These are phyloP conservation scores for Globisporangium canariense DNA, from an alignment of 352 stramenopile genomes.

Conservation along the genomic window DNA sequence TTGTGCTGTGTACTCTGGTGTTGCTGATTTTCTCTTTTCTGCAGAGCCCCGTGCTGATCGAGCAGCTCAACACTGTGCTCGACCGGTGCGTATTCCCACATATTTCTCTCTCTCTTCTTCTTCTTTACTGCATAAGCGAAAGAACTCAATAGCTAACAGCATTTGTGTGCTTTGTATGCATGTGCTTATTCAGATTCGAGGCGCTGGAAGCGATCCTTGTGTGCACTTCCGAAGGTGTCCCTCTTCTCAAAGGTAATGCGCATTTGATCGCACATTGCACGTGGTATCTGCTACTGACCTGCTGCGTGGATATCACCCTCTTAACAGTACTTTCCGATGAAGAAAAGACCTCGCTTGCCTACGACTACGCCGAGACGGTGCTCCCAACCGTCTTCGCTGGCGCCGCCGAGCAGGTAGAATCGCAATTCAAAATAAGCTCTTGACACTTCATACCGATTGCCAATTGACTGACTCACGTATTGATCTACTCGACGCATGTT, in stretches of 20 bases:
- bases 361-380: constrained; percentile 77
- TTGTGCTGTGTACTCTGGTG: not conserved
- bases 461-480: not conserved
- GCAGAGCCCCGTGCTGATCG: constrained; percentile 57
- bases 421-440: not conserved
- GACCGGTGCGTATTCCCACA: constrained; percentile 27
- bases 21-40: not conserved
- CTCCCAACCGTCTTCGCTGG: constrained; percentile 76
- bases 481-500: not conserved
- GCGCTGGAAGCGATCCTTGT: constrained; percentile 72
- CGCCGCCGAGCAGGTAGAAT: constrained; percentile 65
- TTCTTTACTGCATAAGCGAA: not conserved
- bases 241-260: constrained; percentile 57
- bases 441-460: not conserved
- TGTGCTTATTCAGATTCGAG: constrained; percentile 53
- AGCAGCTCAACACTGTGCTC: constrained; percentile 62
- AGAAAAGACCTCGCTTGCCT: constrained; percentile 40
- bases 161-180: not conserved
- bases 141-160: not conserved
- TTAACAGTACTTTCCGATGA: constrained; percentile 34
- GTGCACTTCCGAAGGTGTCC: constrained; percentile 74
- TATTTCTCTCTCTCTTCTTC: not conserved
- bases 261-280: not conserved
- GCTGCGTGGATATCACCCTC: constrained; percentile 1
- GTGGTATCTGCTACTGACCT: not conserved